These are phyloP conservation scores for Drechslerella dactyloides DNA, from an alignment of 2,329 filamentous ascomycete genomes.

Conservation along the genomic window DNA sequence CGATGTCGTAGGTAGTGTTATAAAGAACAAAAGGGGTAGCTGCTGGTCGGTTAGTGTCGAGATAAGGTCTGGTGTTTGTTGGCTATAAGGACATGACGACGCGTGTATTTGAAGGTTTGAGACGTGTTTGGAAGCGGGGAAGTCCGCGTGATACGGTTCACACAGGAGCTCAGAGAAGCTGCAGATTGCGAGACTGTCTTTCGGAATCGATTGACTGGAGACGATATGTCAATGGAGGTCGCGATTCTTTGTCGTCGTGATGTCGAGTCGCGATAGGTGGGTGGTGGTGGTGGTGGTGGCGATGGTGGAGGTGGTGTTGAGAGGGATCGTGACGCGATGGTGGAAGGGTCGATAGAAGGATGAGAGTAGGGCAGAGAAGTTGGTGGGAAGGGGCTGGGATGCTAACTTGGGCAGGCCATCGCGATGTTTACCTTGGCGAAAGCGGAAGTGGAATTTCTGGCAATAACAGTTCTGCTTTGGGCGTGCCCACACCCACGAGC, in stretches of 20 bases:
- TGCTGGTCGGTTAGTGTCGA: slow-evolving; percentile 29
- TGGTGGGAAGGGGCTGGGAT: slow-evolving; percentile 16
- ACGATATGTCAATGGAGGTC: not conserved
- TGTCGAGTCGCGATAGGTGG: not conserved
- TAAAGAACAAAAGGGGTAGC: slow-evolving; percentile 7
- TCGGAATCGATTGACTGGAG: slow-evolving; percentile 11
- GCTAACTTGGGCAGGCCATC: slow-evolving; percentile 1
- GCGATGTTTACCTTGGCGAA: not conserved
- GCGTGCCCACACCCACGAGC: no score
- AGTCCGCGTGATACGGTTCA: not conserved
- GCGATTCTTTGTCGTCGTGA: no score
- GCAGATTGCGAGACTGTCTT: not conserved
- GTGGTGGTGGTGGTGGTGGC: not conserved
- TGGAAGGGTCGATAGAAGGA: not conserved
- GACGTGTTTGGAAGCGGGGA: slow-evolving; percentile 20
- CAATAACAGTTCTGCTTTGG: slow-evolving; percentile 5
- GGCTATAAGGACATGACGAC: slow-evolving; percentile 48
- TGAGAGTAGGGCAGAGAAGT: slow-evolving; percentile 7
- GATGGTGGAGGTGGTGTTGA: not conserved
- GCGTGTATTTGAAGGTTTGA: slow-evolving; percentile 21
- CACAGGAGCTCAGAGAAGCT: not conserved
- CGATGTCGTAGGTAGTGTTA: slow-evolving; percentile 4
- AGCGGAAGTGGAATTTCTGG: not conserved
- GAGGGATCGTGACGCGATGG: slow-evolving; percentile 11
- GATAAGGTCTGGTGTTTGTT: slow-evolving; percentile 18